Conservation (phyloP, 1,284 basidiomycete species). For the Ustilago shanxiensis region DNA sequence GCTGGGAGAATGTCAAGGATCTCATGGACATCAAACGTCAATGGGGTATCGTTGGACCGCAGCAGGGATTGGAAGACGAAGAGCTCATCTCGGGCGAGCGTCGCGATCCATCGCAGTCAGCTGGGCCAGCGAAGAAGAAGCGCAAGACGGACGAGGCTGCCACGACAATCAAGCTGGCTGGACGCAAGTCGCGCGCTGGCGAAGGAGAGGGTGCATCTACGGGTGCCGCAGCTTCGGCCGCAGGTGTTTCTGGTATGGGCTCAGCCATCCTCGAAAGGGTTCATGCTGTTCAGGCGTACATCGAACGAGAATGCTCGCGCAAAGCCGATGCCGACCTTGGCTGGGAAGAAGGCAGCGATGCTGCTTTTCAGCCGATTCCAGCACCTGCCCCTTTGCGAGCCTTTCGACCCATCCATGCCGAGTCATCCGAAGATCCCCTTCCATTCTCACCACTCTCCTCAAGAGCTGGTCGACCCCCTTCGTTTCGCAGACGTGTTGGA, state of each 20-base stretch:
- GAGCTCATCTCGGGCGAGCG: slow-evolving; percentile 64
- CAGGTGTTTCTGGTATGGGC: slow-evolving; percentile 73
- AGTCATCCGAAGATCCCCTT: slow-evolving; percentile 42
- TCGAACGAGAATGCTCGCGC: slow-evolving; percentile 64
- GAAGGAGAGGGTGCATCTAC: slow-evolving; percentile 44
- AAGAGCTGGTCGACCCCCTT: slow-evolving; percentile 64
- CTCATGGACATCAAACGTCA: slow-evolving; percentile 63
- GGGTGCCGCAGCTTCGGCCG: slow-evolving; percentile 29
- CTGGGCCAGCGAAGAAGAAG: slow-evolving; percentile 62
- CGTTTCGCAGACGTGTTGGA: slow-evolving; percentile 67
- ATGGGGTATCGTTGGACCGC: slow-evolving; percentile 62
- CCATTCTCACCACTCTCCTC: slow-evolving; percentile 46
- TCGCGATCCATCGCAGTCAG: slow-evolving; percentile 45
- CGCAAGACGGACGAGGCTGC: slow-evolving; percentile 61
- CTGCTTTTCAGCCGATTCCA: slow-evolving; percentile 63
- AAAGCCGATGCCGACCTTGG: slow-evolving; percentile 64
- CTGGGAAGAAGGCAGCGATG: slow-evolving; percentile 67
- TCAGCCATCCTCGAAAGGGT: slow-evolving; percentile 66
- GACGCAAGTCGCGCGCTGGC: slow-evolving; percentile 50
- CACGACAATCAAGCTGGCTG: slow-evolving; percentile 53
- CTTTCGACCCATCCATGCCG: slow-evolving; percentile 66
- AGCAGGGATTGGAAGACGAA: slow-evolving; percentile 63
- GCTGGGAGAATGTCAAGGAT: slow-evolving; percentile 60
- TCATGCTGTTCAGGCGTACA: slow-evolving; percentile 64
- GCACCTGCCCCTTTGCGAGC: slow-evolving; percentile 57